These are phyloP conservation scores for Paramecium sexaurelia DNA, from an alignment of 73 alveolate genomes.

Conservation along the genomic window DNA sequence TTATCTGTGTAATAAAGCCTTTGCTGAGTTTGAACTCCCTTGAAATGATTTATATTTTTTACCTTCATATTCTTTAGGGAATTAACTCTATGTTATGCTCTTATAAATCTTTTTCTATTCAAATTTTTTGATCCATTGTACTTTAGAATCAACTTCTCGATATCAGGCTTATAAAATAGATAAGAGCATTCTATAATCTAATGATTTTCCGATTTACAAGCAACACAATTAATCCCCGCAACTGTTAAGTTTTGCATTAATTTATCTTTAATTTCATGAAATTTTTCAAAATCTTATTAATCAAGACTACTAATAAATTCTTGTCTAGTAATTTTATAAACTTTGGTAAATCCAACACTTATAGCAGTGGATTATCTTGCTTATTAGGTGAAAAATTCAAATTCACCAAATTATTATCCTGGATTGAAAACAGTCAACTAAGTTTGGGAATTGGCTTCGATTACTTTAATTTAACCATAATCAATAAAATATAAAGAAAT, in stretches of 20 bases:
- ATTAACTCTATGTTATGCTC: neutral
- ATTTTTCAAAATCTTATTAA: neutral
- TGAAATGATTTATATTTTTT: neutral
- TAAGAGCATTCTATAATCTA: neutral
- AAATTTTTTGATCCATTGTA: neutral
- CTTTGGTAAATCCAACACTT: neutral
- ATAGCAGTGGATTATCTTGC: neutral
- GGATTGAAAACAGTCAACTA: neutral
- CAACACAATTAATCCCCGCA: neutral
- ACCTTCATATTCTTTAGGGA: neutral
- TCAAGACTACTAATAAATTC: neutral
- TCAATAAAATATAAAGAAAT: neutral
- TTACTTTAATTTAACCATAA: neutral
- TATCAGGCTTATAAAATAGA: neutral
- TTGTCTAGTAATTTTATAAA: neutral
- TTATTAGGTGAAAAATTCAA: neutral
- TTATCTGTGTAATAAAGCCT: neutral
- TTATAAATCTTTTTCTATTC: neutral
- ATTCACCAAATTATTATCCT: neutral
- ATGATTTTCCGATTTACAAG: neutral
- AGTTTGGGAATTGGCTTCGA: neutral
- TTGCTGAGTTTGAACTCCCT: neutral
- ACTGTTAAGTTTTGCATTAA: neutral
- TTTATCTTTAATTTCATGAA: neutral
- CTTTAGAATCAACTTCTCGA: neutral